Evolutionary conservation across 805 yeast species (phyloP), one percentile per base, ranked within the genome.

Genomic region (Diddensiella caesifluorescens): DNA sequence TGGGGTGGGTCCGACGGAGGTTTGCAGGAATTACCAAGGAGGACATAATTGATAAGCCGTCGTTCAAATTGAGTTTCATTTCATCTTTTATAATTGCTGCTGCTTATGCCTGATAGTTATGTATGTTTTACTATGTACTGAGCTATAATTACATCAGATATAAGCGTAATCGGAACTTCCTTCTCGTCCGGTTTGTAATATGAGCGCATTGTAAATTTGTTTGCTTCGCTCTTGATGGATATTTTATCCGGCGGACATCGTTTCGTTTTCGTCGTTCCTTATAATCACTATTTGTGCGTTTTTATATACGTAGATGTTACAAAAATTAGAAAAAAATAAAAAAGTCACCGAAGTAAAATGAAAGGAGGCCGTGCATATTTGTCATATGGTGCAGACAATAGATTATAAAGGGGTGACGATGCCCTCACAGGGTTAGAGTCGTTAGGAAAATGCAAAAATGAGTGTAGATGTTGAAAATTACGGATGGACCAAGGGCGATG

Each of bases 11-110:
- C 7, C 35, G 45, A 18, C 45, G 47, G 10, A 41, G 39, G 28
- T 34, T 51, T 10, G 42, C 49, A 23, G 15, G 15, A n/a, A 29
- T 19, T 7, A 36, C 42, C 32, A 33, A 42, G 37, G 53, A 49
- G 26, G 42, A 50, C 20, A 39, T 52, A 27, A 31, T 47, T 22
- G 54, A 52, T 25, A 49, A 53, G 47, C 80, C 83, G 29, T 72
- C 80, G 45, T 80, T 80, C 68, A 78, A 76, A 60, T 42, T 74
- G 22, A 69, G 79, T 23, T 80, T 80, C 57, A 54, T 71, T 5
- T 56, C 70, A 2, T 57, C 65, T 19, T 61, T 60, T 46, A 15
- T 57, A 19, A 52, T 62, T 21, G 61, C 66, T 6, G 64, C 64
- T 3, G 48, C 48, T 22, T 50, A 61, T 35, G 57, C 64, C 5